Percentiles rank a stretch among this genome's conserved stretches.
Conservation (phyloP, 768 basidiomycete genomes). For the Rubroboletus pulcherrimus region DNA sequence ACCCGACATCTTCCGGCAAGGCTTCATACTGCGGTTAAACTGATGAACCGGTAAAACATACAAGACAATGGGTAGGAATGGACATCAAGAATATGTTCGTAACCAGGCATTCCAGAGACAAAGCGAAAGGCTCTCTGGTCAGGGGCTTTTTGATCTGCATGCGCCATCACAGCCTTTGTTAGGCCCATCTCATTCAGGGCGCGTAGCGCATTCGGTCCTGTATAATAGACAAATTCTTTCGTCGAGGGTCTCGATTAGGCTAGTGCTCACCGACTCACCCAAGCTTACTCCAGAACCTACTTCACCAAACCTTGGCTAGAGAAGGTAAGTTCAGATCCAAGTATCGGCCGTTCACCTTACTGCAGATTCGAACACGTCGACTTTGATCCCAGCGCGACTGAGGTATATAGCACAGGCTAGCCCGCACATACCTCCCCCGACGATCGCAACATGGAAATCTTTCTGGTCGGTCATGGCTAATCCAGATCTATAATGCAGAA, state of each 20-base stretch:
- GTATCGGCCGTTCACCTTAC: conserved; percentile 22
- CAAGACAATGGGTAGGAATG: background rate
- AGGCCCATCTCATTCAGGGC: conserved; percentile 44
- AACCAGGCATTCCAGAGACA: conserved; percentile 39
- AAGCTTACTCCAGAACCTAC: conserved; percentile 54
- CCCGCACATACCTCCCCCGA: conserved; percentile 56
- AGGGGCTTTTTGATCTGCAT: conserved; percentile 32
- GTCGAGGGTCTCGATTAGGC: background rate
- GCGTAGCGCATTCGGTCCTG: conserved; percentile 49
- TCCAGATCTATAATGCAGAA: background rate
- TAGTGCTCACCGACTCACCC: conserved; percentile 28
- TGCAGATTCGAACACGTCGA: conserved; percentile 52
- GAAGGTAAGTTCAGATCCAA: background rate
- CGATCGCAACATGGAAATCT: conserved; percentile 48
- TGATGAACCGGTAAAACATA: background rate
- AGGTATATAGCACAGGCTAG: conserved; percentile 47
- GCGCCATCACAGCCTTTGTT: conserved; percentile 39
- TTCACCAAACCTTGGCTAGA: conserved; percentile 46
- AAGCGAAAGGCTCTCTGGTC: conserved; percentile 36
- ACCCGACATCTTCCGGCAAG: conserved; percentile 33
- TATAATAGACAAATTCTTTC: background rate
- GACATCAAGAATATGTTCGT: conserved; percentile 46
- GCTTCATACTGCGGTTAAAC: conserved; percentile 30
- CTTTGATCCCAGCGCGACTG: conserved; percentile 38
- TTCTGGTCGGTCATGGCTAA: conserved; percentile 19